phyloP scores from a whole-genome alignment of 176 grass and related monocot species.

The Aechmea fasciata region DNA sequence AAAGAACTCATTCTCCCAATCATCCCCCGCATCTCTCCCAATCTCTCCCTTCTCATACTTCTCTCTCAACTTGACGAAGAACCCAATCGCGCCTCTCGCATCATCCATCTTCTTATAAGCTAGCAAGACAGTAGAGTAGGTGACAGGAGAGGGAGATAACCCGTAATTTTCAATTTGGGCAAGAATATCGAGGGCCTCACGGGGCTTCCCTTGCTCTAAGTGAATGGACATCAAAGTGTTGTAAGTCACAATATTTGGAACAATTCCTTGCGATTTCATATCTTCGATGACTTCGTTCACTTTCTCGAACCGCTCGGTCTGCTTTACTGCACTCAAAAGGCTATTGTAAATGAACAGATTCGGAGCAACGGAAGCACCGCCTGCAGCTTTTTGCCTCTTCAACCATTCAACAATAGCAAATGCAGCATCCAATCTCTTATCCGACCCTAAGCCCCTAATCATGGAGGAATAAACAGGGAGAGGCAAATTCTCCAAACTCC shows the following conservation, averaged over 20 bases:
- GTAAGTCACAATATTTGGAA: slow-evolving; percentile 56
- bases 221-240: slow-evolving; percentile 73
- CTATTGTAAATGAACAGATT: slow-evolving; percentile 85
- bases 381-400: slow-evolving; percentile 26
- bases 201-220: slow-evolving; percentile 41
- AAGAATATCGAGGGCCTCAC: slow-evolving; percentile 46
- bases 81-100: slow-evolving; percentile 33
- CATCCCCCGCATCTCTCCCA: slow-evolving; percentile 21
- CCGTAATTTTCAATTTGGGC: slow-evolving; percentile 35
- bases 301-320: slow-evolving; percentile 31
- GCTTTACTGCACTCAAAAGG: slow-evolving; percentile 60
- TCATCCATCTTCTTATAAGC: slow-evolving; percentile 65
- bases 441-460: slow-evolving; percentile 48
- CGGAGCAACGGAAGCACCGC: background rate
- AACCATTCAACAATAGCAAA: slow-evolving; percentile 66
- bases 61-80: slow-evolving; percentile 51
- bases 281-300: slow-evolving; percentile 42
- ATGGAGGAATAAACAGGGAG: slow-evolving; percentile 64
- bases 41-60: slow-evolving; percentile 43
- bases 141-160: slow-evolving; percentile 45
- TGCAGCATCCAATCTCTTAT: slow-evolving; percentile 42
- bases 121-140: slow-evolving; percentile 53
- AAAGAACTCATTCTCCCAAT: slow-evolving; percentile 52
- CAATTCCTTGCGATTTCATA: slow-evolving; percentile 50
- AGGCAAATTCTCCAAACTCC: slow-evolving; percentile 39